Base-by-base conservation (phyloP, 257 asterid genomes). In the Ligustrum vulgare region DNA sequence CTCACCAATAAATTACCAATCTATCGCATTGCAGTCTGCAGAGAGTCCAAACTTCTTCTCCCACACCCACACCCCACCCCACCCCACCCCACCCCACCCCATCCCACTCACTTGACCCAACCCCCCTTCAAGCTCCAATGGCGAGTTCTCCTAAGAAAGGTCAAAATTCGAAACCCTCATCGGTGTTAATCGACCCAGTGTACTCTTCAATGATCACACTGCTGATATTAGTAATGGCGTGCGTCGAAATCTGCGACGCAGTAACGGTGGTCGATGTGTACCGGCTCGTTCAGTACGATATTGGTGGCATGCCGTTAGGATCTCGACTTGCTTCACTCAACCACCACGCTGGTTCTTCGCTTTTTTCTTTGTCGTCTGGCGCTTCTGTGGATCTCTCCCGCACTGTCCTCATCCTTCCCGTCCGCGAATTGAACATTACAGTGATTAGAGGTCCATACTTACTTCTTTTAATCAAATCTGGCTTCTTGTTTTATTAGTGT, bases 281-380 rank as follows among this genome's bases (percentile, higher is more conserved):
- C 85, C 97, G 98, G 25, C 93, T 94, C 62, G 98, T 92, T 51
- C 98, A 94, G 84, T 94, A 91, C 85, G 97, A 94, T 86, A 80
- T 91, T 72, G 81, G 91, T 70, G 97, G 97, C 49, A 94, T 89
- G 71, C 96, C 98, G 8, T 91, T 87, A 69, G 99, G 99, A 87
- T 92, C 99, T 79, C 95, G 98, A 23, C 79, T 88, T 32, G 94
- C 98, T 54, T 83, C 93, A 13, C 92, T 94, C 78, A 94, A 94
- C 80, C 98, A 92, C 82, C 98, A 92, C 79, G 98, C 98, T 37
- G 97, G 90, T 67, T 94, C 99, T 2, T 86, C 97, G 7, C 77
- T 92, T 9, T 84, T 88, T 75, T 85, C 89, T 34, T 84, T 93
- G 70, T 69, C 88, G 36, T 85, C 83, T 33, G 87, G 72, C 13